Evolutionary conservation across 306 rosid species (phyloP), one percentile per base, ranked within the genome.

Genomic region (Vigna reflexopilosa): DNA sequence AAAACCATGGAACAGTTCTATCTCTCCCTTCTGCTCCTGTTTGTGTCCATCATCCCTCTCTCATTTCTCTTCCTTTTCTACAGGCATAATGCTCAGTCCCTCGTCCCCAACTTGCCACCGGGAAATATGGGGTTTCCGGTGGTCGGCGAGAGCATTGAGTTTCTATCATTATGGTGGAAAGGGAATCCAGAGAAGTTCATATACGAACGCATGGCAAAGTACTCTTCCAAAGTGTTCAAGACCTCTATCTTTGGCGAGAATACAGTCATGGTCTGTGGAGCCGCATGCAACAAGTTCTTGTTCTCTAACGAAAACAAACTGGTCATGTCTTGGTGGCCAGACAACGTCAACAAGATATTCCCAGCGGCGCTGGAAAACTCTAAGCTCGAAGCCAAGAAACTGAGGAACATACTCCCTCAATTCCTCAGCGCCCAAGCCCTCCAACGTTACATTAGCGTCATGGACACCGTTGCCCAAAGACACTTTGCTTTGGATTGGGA

Each of bases 261-360:
- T 4, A 79, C 89, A 0, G 89, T 88, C 0, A 71, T 90, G 16
- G 83, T 88, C 32, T 84, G 90, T 19, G 95, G 95, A 0, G 76
- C 95, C 0, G 77, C 77, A 7, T 74, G 95, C 71, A 90, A 90
- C 86, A 90, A 90, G 82, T 90, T 90, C 77, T 74, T 90, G 74
- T 90, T 88, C 61, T 85, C 95, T n/a, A 90, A 88, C 40, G 95
- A 88, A 83, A 83, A 88, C 77, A 90, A 90, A 81, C 92, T 88
- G 3, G 95, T 90, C 9, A 64, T 47, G 0, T 63, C 87, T 0
- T 90, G 95, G 95, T 90, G 95, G 95, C 62, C 62, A 1, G 30
- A 55, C 3, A 20, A 19, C 9, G 62, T 55, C 2, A 55, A 20
- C 32, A 55, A 9, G 32, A 8, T 55, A 9, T 55, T 92, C 38